Conservation (phyloP, 2,329 filamentous ascomycete genomes). For the Trichoderma hamatum region DNA sequence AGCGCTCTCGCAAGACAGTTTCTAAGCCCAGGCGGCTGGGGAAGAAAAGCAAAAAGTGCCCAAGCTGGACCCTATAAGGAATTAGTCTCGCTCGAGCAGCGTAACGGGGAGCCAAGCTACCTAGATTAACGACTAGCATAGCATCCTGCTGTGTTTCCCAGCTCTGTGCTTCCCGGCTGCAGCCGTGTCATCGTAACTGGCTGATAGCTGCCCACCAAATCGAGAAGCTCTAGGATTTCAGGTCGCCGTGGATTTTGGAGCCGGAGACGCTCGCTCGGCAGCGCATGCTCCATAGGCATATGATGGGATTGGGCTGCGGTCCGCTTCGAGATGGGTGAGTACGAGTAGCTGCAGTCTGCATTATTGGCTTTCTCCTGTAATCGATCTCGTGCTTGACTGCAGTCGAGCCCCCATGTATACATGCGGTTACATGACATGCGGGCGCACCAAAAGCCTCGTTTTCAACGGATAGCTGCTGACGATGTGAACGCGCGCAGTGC, state of each 20-base stretch:
- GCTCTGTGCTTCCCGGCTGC: constrained; percentile 24
- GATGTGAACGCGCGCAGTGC: constrained; percentile 45
- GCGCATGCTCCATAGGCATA: constrained; percentile 30
- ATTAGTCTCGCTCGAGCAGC: constrained; percentile 19
- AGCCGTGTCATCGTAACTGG: constrained; percentile 24
- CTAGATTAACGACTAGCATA: constrained; percentile 11
- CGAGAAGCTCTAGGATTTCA: constrained; percentile 7
- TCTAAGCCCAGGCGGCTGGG: constrained; percentile 24
- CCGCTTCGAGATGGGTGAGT: constrained; percentile 37
- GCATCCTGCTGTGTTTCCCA: constrained; percentile 23
- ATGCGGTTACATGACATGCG: neutral
- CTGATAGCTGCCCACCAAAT: constrained; percentile 7
- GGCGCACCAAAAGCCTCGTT: constrained; percentile 7
- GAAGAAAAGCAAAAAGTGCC: neutral
- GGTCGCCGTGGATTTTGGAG: neutral
- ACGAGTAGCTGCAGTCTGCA: constrained; percentile 25
- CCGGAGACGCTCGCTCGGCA: constrained; percentile 22
- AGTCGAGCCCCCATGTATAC: neutral
- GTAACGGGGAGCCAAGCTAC: constrained; percentile 13
- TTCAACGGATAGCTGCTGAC: constrained; percentile 27
- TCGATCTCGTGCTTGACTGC: neutral
- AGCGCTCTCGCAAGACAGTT: constrained; percentile 19
- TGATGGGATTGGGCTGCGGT: constrained; percentile 33
- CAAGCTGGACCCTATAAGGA: constrained; percentile 24
- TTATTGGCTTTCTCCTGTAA: neutral